A percentile compares a stretch with the other conserved stretches of the same genome.
Evolutionary conservation across 345 rosid genomes (phyloP).

Genomic region (Linum usitatissimum): DNA sequence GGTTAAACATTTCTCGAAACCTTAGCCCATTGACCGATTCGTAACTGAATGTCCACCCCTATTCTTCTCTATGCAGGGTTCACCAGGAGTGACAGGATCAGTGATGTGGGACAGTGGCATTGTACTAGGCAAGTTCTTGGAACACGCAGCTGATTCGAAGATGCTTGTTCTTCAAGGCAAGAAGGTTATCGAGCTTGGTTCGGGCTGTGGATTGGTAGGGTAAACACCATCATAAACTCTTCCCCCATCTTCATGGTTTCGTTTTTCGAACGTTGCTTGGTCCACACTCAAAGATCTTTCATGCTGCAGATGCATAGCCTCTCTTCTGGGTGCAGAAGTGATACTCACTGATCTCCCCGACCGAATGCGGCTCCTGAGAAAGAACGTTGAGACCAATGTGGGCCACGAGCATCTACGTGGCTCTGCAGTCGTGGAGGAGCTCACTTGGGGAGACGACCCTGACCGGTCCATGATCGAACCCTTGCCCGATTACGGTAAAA

Average conservation of each 20-base stretch:
- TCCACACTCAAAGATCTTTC: neutral
- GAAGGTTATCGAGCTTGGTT: conserved; percentile 75
- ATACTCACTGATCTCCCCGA: conserved; percentile 82
- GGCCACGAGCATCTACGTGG: conserved; percentile 36
- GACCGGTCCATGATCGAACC: conserved; percentile 50
- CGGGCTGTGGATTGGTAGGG: conserved; percentile 97
- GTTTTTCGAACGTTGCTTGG: neutral
- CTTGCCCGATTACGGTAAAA: conserved; percentile 63
- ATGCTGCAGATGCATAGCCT: conserved; percentile 57
- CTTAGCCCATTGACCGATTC: too few relatives aligned
- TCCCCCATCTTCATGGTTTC: neutral
- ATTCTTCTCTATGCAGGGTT: conserved; percentile 23
- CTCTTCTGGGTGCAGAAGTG: conserved; percentile 78
- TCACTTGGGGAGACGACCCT: conserved; percentile 70
- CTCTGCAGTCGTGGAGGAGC: conserved; percentile 58
- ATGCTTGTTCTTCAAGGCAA: conserved; percentile 58
- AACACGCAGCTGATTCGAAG: conserved; percentile 71
- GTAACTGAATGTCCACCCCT: too few relatives aligned
- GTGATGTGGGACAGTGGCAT: conserved; percentile 96
- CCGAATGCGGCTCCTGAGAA: conserved; percentile 64
- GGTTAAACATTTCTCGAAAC: too few relatives aligned
- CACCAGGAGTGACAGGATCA: conserved; percentile 83
- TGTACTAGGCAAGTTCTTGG: conserved; percentile 78
- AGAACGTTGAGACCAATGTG: conserved; percentile 57
- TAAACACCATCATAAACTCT: conserved; percentile 16